Evolutionary conservation across 2,329 filamentous ascomycete genomes (phyloP).

Genomic region (Calonectria leucothoes): DNA sequence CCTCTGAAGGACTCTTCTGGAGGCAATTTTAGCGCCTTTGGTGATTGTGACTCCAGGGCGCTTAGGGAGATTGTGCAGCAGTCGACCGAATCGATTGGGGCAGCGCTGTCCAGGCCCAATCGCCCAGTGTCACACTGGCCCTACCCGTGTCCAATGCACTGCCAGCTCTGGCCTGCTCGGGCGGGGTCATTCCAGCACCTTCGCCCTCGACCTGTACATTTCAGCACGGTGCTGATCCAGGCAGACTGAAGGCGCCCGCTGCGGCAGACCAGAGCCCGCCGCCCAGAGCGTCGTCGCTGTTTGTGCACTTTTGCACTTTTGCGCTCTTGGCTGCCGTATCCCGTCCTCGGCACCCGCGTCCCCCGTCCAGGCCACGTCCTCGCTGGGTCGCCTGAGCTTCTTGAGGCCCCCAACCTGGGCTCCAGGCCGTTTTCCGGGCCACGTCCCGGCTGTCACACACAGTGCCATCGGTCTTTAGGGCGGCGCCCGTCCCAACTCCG

Average conservation of each 20-base stretch:
- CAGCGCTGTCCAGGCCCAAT: constrained; percentile 5
- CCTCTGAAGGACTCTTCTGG: constrained; percentile 38
- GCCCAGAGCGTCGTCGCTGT: background rate
- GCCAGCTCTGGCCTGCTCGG: constrained; percentile 27
- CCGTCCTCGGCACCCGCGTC: background rate
- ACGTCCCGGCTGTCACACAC: background rate
- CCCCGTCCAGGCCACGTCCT: background rate
- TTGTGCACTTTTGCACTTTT: background rate
- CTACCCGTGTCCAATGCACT: constrained; percentile 37
- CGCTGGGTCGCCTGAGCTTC: constrained; percentile 1
- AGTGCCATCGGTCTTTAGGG: constrained; percentile 8
- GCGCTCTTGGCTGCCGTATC: background rate
- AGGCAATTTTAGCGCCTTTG: constrained; percentile 34
- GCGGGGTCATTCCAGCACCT: constrained; percentile 45
- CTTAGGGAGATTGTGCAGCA: constrained; percentile 33
- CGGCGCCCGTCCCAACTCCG: constrained; percentile 2
- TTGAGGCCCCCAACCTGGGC: constrained; percentile 1
- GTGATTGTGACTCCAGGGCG: constrained; percentile 36
- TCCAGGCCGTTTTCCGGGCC: background rate
- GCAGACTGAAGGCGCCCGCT: background rate
- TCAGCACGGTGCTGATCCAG: constrained; percentile 37
- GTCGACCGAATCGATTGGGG: constrained; percentile 8
- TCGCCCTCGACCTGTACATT: constrained; percentile 43
- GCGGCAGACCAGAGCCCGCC: background rate
- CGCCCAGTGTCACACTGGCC: constrained; percentile 24